Percentiles rank a stretch among this genome's conserved stretches.
phyloP scores from a whole-genome alignment of 2,329 filamentous ascomycete genomes.

The Trichoderma pleuroti region DNA sequence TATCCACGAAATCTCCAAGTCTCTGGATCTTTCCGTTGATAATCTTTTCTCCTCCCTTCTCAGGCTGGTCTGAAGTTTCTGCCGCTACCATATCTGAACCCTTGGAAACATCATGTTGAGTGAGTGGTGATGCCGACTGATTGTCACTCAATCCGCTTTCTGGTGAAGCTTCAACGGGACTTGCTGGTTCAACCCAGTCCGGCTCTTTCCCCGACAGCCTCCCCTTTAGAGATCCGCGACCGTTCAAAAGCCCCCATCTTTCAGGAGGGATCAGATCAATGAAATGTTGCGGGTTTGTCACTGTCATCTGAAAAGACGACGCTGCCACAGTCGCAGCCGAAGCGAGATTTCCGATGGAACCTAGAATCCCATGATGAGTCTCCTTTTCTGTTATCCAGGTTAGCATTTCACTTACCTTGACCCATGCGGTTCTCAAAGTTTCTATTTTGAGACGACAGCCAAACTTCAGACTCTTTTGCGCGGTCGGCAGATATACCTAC shows the following conservation, averaged over 20 bases:
- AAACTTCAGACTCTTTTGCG: conserved; percentile 39
- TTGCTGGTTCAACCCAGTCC: conserved; percentile 7
- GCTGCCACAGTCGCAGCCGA: conserved; percentile 46
- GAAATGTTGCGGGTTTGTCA: conserved; percentile 34
- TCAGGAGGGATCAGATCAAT: conserved; percentile 7
- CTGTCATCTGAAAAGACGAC: conserved; percentile 43
- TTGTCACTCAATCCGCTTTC: background rate
- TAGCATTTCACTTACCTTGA: conserved; percentile 15
- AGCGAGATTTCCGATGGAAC: conserved; percentile 39
- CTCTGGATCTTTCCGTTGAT: conserved; percentile 37
- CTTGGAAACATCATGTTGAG: background rate
- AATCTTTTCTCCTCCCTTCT: background rate
- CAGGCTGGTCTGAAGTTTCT: background rate
- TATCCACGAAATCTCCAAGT: conserved; percentile 46
- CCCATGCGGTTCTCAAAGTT: conserved; percentile 46
- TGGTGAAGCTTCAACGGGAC: background rate
- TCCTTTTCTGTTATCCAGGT: background rate
- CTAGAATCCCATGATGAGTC: background rate
- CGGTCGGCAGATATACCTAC: conserved; percentile 42
- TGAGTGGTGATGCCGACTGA: background rate
- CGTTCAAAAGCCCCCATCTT: conserved; percentile 2
- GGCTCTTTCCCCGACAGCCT: background rate
- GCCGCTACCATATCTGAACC: background rate
- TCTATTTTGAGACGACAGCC: conserved; percentile 42
- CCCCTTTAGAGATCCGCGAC: background rate